phyloP scores from a whole-genome alignment of 257 asterid species.

The Solanum sparsipilum region DNA sequence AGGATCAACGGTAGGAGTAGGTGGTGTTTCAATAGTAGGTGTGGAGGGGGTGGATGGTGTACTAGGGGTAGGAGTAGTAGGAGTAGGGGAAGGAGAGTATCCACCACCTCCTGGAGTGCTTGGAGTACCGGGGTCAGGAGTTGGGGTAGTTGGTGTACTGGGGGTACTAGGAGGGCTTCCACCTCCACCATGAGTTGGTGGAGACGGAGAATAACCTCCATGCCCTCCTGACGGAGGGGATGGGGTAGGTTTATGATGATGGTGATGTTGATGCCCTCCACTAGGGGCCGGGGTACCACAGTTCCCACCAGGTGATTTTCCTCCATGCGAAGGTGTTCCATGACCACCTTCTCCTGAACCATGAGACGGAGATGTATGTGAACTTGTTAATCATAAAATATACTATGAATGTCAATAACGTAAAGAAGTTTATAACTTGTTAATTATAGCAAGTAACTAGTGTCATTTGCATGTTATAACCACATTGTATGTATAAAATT shows the following conservation, averaged over 20 bases:
- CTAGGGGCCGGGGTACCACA: slow-evolving; percentile 61
- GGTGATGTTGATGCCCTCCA: slow-evolving; percentile 39
- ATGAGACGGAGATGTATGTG: slow-evolving; percentile 10
- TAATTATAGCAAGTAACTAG: neutral
- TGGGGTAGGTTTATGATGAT: slow-evolving; percentile 32
- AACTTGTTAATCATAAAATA: slow-evolving; percentile 14
- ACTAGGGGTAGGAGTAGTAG: slow-evolving; percentile 23
- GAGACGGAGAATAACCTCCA: slow-evolving; percentile 6
- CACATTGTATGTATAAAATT: neutral
- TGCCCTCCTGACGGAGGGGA: slow-evolving; percentile 23
- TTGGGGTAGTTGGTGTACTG: neutral
- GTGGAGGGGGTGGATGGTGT: slow-evolving; percentile 6
- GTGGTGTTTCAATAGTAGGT: neutral
- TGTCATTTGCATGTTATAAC: neutral
- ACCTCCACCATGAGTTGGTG: neutral
- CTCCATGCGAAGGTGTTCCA: slow-evolving; percentile 20
- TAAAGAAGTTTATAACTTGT: neutral
- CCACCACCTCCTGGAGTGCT: neutral
- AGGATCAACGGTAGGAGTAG: slow-evolving; percentile 10
- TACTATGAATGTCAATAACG: neutral
- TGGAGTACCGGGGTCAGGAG: slow-evolving; percentile 3
- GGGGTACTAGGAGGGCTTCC: neutral
- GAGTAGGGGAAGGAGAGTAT: neutral
- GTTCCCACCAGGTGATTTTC: slow-evolving; percentile 43
- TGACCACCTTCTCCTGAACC: neutral